Evolutionary conservation across 106 monocot genomes (phyloP).

Genomic region (Allium cepa): DNA sequence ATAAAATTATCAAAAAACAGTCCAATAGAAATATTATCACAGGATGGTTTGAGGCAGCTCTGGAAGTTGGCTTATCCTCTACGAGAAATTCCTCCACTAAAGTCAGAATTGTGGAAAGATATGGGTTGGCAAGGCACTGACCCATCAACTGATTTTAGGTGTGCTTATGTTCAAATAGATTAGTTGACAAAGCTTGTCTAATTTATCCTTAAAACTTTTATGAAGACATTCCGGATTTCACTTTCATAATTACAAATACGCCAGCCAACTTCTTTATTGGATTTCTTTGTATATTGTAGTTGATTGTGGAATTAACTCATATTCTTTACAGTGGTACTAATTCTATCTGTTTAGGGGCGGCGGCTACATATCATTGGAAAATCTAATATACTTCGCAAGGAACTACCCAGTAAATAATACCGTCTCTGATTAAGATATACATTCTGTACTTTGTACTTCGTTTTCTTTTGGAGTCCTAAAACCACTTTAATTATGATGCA

Average conservation of each 20-base stretch:
- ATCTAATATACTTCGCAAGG: constrained; percentile 83
- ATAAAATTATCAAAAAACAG: too few species aligned
- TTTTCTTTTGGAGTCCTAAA: background rate
- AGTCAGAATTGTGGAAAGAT: constrained; percentile 68
- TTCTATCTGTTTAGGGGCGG: constrained; percentile 40
- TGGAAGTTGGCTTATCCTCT: constrained; percentile 80
- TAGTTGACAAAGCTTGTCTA: too few species aligned
- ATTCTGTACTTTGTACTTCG: background rate
- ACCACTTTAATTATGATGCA: constrained; percentile 13
- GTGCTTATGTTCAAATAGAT: background rate
- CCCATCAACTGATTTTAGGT: constrained; percentile 80
- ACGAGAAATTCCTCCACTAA: constrained; percentile 62
- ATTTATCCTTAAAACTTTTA: too few species aligned
- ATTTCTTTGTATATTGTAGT: too few species aligned
- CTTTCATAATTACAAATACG: too few species aligned
- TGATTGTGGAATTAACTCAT: too few species aligned
- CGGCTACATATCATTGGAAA: constrained; percentile 87
- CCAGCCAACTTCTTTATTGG: too few species aligned
- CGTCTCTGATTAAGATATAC: background rate
- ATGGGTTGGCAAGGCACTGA: constrained; percentile 82
- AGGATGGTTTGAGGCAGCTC: constrained; percentile 74
- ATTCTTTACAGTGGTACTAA: too few species aligned
- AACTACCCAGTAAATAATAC: constrained; percentile 56
- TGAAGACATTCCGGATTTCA: too few species aligned
- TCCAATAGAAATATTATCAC: background rate